A percentile compares a stretch with the other conserved stretches of the same genome.
These are phyloP conservation scores for Phytophthora cryptogea DNA, from an alignment of 352 stramenopile genomes.

Conservation along the genomic window DNA sequence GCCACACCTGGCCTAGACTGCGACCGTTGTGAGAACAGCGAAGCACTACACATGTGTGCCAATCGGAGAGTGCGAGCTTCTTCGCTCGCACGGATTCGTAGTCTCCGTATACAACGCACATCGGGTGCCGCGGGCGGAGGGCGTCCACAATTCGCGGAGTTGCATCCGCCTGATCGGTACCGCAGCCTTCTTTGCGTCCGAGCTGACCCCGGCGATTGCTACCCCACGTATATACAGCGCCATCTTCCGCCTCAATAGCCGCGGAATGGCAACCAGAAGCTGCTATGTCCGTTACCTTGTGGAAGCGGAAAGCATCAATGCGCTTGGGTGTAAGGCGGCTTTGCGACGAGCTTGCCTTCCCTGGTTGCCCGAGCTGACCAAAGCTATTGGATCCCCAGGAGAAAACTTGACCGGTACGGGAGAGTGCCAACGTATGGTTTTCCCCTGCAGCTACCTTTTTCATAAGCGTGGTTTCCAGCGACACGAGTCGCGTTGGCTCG, in stretches of 20 bases:
- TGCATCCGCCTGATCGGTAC: slow-evolving; percentile 63
- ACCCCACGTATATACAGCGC: slow-evolving; percentile 75
- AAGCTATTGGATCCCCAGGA: slow-evolving; percentile 88
- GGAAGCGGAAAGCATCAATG: slow-evolving; percentile 67
- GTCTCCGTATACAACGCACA: slow-evolving; percentile 67
- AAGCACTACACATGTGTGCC: slow-evolving; percentile 75
- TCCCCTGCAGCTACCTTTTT: slow-evolving; percentile 73
- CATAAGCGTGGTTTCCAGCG: slow-evolving; percentile 60
- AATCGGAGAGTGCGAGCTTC: slow-evolving; percentile 72
- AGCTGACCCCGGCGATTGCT: slow-evolving; percentile 83
- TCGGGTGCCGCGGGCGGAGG: slow-evolving; percentile 49
- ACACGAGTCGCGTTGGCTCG: slow-evolving; percentile 56
- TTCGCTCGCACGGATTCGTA: slow-evolving; percentile 46
- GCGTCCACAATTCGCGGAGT: slow-evolving; percentile 65
- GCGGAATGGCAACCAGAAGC: slow-evolving; percentile 76
- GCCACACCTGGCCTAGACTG: slow-evolving; percentile 73
- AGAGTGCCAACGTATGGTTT: slow-evolving; percentile 82
- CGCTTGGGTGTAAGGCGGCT: slow-evolving; percentile 73
- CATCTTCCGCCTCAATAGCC: slow-evolving; percentile 51
- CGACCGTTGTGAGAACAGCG: slow-evolving; percentile 56
- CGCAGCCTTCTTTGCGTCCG: slow-evolving; percentile 75
- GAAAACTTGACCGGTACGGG: slow-evolving; percentile 66
- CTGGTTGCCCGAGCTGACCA: slow-evolving; percentile 68
- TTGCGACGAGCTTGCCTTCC: slow-evolving; percentile 59
- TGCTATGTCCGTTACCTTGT: slow-evolving; percentile 63